These are phyloP conservation scores for Colletotrichum sansevieriae DNA, from an alignment of 2,329 filamentous ascomycete genomes.

Conservation along the genomic window DNA sequence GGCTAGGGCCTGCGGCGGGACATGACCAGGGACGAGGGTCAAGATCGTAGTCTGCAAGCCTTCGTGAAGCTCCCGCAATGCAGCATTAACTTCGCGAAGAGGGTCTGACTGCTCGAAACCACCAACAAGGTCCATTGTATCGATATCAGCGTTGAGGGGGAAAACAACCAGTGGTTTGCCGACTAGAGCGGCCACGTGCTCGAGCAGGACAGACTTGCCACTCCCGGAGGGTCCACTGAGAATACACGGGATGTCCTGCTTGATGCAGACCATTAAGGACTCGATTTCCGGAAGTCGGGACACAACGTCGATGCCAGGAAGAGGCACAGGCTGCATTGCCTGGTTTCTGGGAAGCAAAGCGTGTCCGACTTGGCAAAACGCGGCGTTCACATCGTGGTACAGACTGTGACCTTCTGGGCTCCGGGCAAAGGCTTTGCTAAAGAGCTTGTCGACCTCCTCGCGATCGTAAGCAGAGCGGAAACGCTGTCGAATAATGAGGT, in stretches of 20 bases:
- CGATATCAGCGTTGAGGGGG: constrained; percentile 92
- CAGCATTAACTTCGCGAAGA: constrained; percentile 75
- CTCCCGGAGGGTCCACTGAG: constrained; percentile 87
- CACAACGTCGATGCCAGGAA: constrained; percentile 64
- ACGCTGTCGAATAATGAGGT: constrained; percentile 86
- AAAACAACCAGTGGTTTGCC: constrained; percentile 85
- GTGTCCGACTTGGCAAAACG: constrained; percentile 83
- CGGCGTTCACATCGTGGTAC: constrained; percentile 76
- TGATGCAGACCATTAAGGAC: constrained; percentile 87
- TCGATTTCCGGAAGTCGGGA: constrained; percentile 80
- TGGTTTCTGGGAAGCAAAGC: constrained; percentile 75
- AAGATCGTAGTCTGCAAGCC: constrained; percentile 67
- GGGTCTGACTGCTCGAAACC: constrained; percentile 96
- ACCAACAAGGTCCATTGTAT: constrained; percentile 96
- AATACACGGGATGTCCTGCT: constrained; percentile 89
- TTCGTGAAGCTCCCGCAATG: constrained; percentile 61
- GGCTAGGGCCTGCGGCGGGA: constrained; percentile 61
- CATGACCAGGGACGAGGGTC: constrained; percentile 59
- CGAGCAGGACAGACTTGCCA: constrained; percentile 86
- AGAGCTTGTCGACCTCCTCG: constrained; percentile 73
- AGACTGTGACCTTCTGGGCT: constrained; percentile 71
- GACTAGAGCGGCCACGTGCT: constrained; percentile 82
- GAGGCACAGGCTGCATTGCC: constrained; percentile 63
- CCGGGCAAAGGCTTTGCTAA: constrained; percentile 71
- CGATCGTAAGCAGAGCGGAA: constrained; percentile 83